Base-by-base conservation (phyloP, 2,329 filamentous ascomycete genomes). In the Didymella exigua region DNA sequence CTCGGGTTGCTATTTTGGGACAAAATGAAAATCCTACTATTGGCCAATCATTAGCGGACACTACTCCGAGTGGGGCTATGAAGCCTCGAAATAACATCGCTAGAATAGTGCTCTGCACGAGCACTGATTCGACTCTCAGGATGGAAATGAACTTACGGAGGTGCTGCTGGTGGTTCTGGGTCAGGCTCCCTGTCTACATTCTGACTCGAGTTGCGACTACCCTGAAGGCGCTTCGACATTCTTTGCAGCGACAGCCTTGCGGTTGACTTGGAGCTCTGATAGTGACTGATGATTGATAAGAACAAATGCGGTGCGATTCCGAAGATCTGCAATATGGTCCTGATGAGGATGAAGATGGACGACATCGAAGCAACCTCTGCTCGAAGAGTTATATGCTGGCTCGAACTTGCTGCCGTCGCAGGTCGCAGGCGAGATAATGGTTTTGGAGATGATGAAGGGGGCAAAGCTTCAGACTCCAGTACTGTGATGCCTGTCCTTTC, bases 1-100 rank as follows among this genome's bases (percentile, higher is more conserved):
- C 31, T 43, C 21, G 29, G 29, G 19, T 54, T 59, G 26, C 66
- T 51, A 57, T 48, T 63, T 67, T 59, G 37, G 59, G 64, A 56
- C 31, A 70, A 52, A 19, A 69, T 68, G 34, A 69, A 68, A 29
- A 70, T 57, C 16, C 68, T 63, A 55, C 68, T 63, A 55, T 57
- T 68, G 41, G 33, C 27, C 19, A 8, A 27, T 14, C 2, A 27
- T 64, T 43, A 62, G 54, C 48, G 36, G 48, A 54, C 16, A 11
- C 21, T 19, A 8, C 24, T 36, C 45, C 29, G 49, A 27, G 23
- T 40, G 11, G 51, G 24, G 44, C 29, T n/a, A 13, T 16, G 31
- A 16, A 21, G 29, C 3, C 50, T 48, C 13, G 19, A 47, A 57
- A 30, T 44, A 46, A 38, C 26, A 49, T 52, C 11, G 36, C 45